Conservation (phyloP, 2,329 filamentous ascomycete genomes). For the Ambrosiella beaveri region DNA sequence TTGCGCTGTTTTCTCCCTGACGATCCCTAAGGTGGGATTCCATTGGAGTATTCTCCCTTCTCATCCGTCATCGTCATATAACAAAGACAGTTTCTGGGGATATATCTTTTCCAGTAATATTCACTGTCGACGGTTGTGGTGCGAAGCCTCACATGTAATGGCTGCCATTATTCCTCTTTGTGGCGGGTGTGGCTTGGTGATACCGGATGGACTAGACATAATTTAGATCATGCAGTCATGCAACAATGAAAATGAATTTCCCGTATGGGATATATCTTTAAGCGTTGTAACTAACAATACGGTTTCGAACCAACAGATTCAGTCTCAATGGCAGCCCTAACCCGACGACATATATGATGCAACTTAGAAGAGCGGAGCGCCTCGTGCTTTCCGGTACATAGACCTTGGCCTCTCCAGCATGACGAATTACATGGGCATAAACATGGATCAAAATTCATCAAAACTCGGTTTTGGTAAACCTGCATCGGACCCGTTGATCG, state of each 20-base stretch:
- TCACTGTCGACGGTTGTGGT: no score
- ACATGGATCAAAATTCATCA: not conserved
- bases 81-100: no score
- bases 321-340: not conserved
- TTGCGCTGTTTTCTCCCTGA: not conserved
- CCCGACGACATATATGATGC: not conserved
- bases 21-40: not conserved
- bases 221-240: no score
- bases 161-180: no score
- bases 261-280: no score
- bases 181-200: no score
- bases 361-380: not conserved
- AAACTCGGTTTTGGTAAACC: not conserved
- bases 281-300: not conserved
- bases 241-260: no score
- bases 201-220: no score
- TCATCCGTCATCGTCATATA: not conserved
- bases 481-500: not conserved
- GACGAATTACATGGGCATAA: not conserved
- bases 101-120: no score
- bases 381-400: not conserved
- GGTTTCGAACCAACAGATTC: not conserved
- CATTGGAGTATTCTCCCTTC: not conserved
- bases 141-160: no score
- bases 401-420: not conserved